Evolutionary conservation across 2,329 filamentous ascomycete genomes (phyloP).

Genomic region (Pseudocercospora pini-densiflorae): DNA sequence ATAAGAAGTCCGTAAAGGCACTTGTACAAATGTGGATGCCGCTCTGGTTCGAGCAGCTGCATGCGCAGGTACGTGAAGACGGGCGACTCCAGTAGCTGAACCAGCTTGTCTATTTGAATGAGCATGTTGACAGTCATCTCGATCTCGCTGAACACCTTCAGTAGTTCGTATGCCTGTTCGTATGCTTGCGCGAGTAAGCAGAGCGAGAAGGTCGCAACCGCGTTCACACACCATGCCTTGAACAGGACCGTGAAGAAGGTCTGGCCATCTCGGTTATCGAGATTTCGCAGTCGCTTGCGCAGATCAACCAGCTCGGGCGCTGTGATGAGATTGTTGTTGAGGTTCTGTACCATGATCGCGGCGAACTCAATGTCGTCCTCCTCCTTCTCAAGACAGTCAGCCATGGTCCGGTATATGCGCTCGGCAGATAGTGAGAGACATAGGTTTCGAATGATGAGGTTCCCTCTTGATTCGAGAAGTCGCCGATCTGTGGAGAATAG

Average conservation of each 20-base stretch:
- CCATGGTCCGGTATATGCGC: conserved; percentile 91
- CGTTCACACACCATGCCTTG: conserved; percentile 97
- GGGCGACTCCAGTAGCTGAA: conserved; percentile 93
- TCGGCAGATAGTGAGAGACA: conserved; percentile 93
- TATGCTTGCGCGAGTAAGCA: conserved; percentile 96
- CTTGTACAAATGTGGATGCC: conserved; percentile 85
- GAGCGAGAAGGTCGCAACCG: conserved; percentile 94
- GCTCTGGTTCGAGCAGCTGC: conserved; percentile 92
- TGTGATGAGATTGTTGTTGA: conserved; percentile 99
- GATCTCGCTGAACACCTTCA: conserved; percentile 96
- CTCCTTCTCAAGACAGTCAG: conserved; percentile 96
- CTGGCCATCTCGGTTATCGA: conserved; percentile 93
- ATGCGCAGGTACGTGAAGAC: conserved; percentile 98
- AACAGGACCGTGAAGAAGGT: conserved; percentile 94
- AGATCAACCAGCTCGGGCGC: conserved; percentile 92
- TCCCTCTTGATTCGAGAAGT: conserved; percentile 87
- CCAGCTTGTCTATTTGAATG: conserved; percentile 98
- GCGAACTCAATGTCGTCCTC: conserved; percentile 95
- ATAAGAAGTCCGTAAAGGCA: conserved; percentile 86
- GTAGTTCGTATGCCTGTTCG: conserved; percentile 93
- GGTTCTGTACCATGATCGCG: conserved; percentile 98
- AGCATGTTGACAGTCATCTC: conserved; percentile 99
- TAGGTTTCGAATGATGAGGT: conserved; percentile 93
- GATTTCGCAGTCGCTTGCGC: conserved; percentile 83
- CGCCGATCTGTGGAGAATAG: conserved; percentile 94